phyloP scores from a whole-genome alignment of 2,329 filamentous ascomycete species.

The Trichoderma oligosporum region DNA sequence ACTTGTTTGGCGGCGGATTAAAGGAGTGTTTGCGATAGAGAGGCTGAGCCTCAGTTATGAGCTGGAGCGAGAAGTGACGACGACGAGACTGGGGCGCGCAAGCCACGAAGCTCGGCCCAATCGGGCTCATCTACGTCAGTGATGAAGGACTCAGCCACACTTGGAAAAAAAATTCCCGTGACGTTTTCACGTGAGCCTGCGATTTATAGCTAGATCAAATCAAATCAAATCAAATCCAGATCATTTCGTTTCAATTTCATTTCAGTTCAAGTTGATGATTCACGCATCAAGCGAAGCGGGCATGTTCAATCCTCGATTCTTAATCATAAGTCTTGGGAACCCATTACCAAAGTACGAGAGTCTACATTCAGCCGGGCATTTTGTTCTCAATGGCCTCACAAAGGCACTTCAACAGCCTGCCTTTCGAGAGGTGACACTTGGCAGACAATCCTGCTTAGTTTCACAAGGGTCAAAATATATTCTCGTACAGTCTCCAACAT shows the following conservation, averaged over 20 bases:
- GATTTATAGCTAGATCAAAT: no score
- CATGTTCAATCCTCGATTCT: slow-evolving; percentile 52
- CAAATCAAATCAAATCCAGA: no score
- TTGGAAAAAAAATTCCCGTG: slow-evolving; percentile 10
- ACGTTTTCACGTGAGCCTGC: slow-evolving; percentile 29
- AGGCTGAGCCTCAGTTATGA: slow-evolving; percentile 13
- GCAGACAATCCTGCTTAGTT: slow-evolving; percentile 50
- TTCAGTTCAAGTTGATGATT: background rate
- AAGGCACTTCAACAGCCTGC: slow-evolving; percentile 42
- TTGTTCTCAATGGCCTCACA: slow-evolving; percentile 62
- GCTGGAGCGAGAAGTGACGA: slow-evolving; percentile 16
- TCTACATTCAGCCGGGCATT: slow-evolving; percentile 84
- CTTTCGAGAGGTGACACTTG: slow-evolving; percentile 47
- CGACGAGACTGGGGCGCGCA: slow-evolving; percentile 28
- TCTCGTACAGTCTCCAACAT: slow-evolving; percentile 68
- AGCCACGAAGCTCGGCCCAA: slow-evolving; percentile 33
- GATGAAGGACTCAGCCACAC: slow-evolving; percentile 20
- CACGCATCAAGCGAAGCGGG: slow-evolving; percentile 2
- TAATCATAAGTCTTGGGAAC: slow-evolving; percentile 87
- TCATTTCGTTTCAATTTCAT: background rate
- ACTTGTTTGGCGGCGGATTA: slow-evolving; percentile 28
- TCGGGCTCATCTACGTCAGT: slow-evolving; percentile 29
- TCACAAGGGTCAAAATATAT: slow-evolving; percentile 53
- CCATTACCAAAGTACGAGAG: slow-evolving; percentile 70
- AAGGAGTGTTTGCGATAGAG: slow-evolving; percentile 22